Evolutionary conservation across 2,329 filamentous ascomycete species (phyloP).

Genomic region (Stachybotrys elegans): DNA sequence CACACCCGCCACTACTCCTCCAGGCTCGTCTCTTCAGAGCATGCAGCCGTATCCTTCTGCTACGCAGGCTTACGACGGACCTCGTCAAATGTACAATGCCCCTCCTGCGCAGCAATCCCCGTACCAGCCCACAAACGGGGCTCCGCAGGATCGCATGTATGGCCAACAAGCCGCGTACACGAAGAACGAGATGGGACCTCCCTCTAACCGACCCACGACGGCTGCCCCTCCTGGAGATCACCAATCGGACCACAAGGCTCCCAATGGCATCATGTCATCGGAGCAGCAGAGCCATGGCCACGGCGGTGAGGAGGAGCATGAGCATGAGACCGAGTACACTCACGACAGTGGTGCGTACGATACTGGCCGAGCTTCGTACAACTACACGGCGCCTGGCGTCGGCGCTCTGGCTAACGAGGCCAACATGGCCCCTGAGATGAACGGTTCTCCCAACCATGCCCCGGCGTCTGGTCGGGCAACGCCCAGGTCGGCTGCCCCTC

Average conservation of each 20-base stretch:
- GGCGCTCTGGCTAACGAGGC: slow-evolving; percentile 66
- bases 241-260: slow-evolving; percentile 56
- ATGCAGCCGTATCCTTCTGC: slow-evolving; percentile 72
- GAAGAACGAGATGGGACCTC: slow-evolving; percentile 86
- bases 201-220: slow-evolving; percentile 56
- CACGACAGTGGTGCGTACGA: slow-evolving; percentile 75
- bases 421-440: slow-evolving; percentile 78
- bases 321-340: slow-evolving; percentile 80
- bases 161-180: slow-evolving; percentile 64
- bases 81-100: slow-evolving; percentile 73
- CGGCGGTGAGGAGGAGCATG: slow-evolving; percentile 63
- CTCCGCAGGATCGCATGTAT: slow-evolving; percentile 61
- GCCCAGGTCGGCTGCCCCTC: slow-evolving; percentile 69
- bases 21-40: slow-evolving; percentile 68
- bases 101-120: slow-evolving; percentile 64
- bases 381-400: slow-evolving; percentile 67
- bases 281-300: slow-evolving; percentile 46
- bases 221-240: slow-evolving; percentile 55
- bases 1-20: slow-evolving; percentile 87
- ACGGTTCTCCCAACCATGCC: slow-evolving; percentile 73
- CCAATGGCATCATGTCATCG: slow-evolving; percentile 61
- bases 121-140: slow-evolving; percentile 60
- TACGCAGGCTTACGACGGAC: slow-evolving; percentile 68
- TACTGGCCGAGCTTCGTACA: slow-evolving; percentile 67
- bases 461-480: slow-evolving; percentile 80